A percentile compares a stretch with the other conserved stretches of the same genome.
phyloP scores from a whole-genome alignment of 176 grass and related monocot species.

The Triticum timopheevii region DNA sequence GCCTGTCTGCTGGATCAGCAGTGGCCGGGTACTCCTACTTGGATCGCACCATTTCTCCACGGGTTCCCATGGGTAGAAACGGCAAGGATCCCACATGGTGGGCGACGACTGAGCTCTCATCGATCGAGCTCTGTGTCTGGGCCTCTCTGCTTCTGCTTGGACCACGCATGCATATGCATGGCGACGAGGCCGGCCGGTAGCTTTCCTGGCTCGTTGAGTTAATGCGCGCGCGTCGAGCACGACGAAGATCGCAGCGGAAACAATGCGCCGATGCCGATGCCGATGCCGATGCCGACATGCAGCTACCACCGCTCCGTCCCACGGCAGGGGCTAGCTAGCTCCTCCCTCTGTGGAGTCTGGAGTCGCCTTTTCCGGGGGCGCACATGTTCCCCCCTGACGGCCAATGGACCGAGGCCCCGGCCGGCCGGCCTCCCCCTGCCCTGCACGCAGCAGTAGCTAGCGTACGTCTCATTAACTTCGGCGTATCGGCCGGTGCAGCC shows the following conservation, averaged over 20 bases:
- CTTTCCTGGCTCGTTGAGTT: background rate
- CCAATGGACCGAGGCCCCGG: background rate
- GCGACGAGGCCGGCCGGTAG: background rate
- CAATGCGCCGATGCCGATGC: conserved; percentile 11
- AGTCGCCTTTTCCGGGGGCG: background rate
- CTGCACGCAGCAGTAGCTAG: background rate
- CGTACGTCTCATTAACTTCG: background rate
- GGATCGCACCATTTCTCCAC: conserved; percentile 16
- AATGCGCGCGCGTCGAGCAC: background rate
- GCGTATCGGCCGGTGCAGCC: background rate
- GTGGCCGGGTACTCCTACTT: no score
- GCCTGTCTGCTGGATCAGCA: background rate
- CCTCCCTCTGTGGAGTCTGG: background rate
- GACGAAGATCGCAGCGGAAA: background rate
- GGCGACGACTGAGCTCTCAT: background rate
- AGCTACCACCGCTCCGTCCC: background rate
- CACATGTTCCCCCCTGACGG: background rate
- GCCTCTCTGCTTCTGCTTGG: no score
- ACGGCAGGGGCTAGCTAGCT: background rate
- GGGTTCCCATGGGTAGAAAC: background rate
- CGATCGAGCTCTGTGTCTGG: background rate
- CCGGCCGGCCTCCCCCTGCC: background rate
- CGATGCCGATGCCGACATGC: background rate
- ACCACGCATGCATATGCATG: background rate
- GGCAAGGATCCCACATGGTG: conserved; percentile 23